Evolutionary conservation across 2,329 filamentous ascomycete genomes (phyloP).

Genomic region (Xylaria sp.): DNA sequence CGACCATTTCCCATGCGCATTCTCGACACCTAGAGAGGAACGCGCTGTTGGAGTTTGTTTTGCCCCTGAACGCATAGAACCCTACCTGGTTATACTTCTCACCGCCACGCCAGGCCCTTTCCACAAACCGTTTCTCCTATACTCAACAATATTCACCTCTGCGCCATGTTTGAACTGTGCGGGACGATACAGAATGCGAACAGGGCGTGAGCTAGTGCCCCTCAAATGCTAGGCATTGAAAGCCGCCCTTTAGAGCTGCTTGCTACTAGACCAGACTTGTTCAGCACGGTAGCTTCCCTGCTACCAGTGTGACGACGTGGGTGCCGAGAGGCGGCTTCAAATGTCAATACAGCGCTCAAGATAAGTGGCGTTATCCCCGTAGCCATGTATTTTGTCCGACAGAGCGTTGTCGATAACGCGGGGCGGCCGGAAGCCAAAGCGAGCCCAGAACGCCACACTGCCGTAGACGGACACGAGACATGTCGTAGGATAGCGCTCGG

Average conservation of each 20-base stretch:
- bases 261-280: no score
- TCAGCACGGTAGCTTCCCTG: no score
- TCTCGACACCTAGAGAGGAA: no score
- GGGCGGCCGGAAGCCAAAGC: constrained; percentile 40
- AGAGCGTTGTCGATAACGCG: constrained; percentile 31
- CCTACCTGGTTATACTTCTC: background rate
- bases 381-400: constrained; percentile 40
- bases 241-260: no score
- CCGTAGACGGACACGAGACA: constrained; percentile 46
- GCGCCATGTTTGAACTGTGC: no score
- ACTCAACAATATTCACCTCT: no score
- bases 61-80: background rate
- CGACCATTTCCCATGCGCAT: no score
- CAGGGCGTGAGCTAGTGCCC: no score
- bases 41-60: background rate
- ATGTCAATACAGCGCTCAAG: constrained; percentile 25
- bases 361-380: constrained; percentile 43
- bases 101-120: background rate
- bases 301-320: background rate
- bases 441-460: constrained; percentile 42
- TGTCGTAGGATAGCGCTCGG: constrained; percentile 35
- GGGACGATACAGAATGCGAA: no score
- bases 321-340: background rate
- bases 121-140: no score
- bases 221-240: no score